Percentiles rank a stretch among this genome's conserved stretches.
Evolutionary conservation across 495 filamentous ascomycete species (phyloP).

Genomic region (Poronia punctata): DNA sequence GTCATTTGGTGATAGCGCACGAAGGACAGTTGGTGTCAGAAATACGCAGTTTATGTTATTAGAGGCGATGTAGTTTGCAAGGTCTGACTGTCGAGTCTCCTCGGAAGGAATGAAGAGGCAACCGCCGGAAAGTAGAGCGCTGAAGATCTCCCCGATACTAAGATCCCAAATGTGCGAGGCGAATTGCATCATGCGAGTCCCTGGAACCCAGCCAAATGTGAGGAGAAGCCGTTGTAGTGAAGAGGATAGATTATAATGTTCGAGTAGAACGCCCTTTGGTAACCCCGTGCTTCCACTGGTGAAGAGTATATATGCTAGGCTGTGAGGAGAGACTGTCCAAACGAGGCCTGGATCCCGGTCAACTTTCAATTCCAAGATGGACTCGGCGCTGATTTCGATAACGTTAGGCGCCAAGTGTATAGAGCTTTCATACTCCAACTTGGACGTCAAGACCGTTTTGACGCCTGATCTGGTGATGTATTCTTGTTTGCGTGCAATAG

Average conservation of each 20-base stretch:
- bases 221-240: slow-evolving; percentile 38
- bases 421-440: background rate
- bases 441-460: slow-evolving; percentile 1
- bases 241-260: slow-evolving; percentile 26
- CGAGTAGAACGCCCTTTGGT: slow-evolving; percentile 32
- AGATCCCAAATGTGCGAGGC: slow-evolving; percentile 56
- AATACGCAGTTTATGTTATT: slow-evolving; percentile 19
- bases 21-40: slow-evolving; percentile 37
- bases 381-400: background rate
- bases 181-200: slow-evolving; percentile 48
- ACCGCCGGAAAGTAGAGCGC: slow-evolving; percentile 39
- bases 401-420: background rate
- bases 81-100: slow-evolving; percentile 18
- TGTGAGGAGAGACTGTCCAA: slow-evolving; percentile 1
- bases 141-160: slow-evolving; percentile 48
- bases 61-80: slow-evolving; percentile 22
- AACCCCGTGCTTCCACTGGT: slow-evolving; percentile 38
- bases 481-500: slow-evolving; percentile 37
- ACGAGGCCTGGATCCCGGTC: background rate
- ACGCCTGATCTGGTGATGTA: slow-evolving; percentile 18
- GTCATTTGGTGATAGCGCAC: slow-evolving; percentile 14
- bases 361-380: background rate
- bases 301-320: slow-evolving; percentile 31
- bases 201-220: slow-evolving; percentile 29
- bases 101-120: slow-evolving; percentile 29